Conservation (phyloP, 805 yeast genomes). For the Nakazawaea pomicola region DNA sequence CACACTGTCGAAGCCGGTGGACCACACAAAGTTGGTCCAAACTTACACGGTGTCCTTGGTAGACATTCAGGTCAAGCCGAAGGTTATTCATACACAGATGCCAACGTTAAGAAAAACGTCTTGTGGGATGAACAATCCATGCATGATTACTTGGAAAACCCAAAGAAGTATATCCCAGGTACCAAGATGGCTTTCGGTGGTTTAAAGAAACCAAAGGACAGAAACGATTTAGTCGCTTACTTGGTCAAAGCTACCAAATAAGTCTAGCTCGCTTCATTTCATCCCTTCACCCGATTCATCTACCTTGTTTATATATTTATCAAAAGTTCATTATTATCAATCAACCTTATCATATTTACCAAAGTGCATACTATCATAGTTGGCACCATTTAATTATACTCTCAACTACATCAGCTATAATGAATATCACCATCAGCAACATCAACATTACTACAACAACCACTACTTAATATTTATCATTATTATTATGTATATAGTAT, state of each 20-base stretch:
- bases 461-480: too few relatives aligned
- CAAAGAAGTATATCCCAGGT: constrained; percentile 99
- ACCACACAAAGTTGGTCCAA: constrained; percentile 98
- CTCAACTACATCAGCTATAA: too few relatives aligned
- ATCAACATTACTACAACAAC: too few relatives aligned
- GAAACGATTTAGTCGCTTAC: constrained; percentile 94
- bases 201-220: constrained; percentile 97
- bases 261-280: constrained; percentile 8
- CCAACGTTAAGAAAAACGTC: constrained; percentile 95
- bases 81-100: constrained; percentile 96
- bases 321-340: too few relatives aligned
- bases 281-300: too few relatives aligned
- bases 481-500: too few relatives aligned
- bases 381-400: too few relatives aligned
- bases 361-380: too few relatives aligned
- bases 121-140: constrained; percentile 82
- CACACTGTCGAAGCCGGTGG: constrained; percentile 96
- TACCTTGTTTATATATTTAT: too few relatives aligned
- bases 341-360: too few relatives aligned
- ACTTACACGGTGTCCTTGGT: constrained; percentile 91
- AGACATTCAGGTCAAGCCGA: constrained; percentile 88
- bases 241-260: constrained; percentile 52
- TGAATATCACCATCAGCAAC: too few relatives aligned
- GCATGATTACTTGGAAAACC: constrained; percentile 96
- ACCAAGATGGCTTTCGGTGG: constrained; percentile 99